These are phyloP conservation scores for Wickerhamomyces strasburgensis DNA, from an alignment of 805 yeast species.

Conservation along the genomic window DNA sequence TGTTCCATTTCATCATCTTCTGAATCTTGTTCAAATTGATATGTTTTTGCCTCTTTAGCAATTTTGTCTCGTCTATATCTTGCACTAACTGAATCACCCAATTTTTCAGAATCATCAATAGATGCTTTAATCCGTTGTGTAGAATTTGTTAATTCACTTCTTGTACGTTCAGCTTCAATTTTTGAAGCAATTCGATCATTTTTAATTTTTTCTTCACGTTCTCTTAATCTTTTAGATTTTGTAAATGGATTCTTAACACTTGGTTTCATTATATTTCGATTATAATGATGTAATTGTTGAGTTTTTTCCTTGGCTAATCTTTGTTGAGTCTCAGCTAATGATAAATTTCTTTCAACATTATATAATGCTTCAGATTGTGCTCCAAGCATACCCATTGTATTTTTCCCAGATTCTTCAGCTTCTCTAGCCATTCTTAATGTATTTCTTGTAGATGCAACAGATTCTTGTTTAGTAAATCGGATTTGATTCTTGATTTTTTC, in stretches of 20 bases:
- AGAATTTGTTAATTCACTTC: conserved; percentile 54
- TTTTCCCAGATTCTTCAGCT: conserved; percentile 69
- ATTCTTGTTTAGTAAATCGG: conserved; percentile 78
- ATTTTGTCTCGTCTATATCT: conserved; percentile 34
- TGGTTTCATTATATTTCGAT: conserved; percentile 77
- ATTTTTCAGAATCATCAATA: conserved; percentile 37
- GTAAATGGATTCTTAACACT: conserved; percentile 85
- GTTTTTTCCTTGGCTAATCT: conserved; percentile 80
- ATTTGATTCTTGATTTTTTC: conserved; percentile 81
- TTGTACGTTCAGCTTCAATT: conserved; percentile 53
- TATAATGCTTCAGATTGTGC: conserved; percentile 86
- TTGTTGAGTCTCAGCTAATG: conserved; percentile 76
- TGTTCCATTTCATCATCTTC: conserved; percentile 93
- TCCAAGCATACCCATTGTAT: conserved; percentile 88
- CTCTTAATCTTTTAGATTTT: conserved; percentile 66
- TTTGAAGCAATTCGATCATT: conserved; percentile 59
- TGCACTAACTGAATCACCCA: conserved; percentile 28
- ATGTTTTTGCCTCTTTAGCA: conserved; percentile 52
- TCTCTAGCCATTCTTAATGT: conserved; percentile 68
- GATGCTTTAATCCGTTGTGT: conserved; percentile 67
- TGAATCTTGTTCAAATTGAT: conserved; percentile 82
- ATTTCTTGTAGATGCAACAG: conserved; percentile 79
- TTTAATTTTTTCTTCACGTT: conserved; percentile 66
- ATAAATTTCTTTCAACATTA: conserved; percentile 71
- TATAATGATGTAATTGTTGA: conserved; percentile 68